Percentiles rank a stretch among this genome's conserved stretches.
phyloP scores from a whole-genome alignment of 768 basidiomycete genomes.

The Mycena albidolilacea region DNA sequence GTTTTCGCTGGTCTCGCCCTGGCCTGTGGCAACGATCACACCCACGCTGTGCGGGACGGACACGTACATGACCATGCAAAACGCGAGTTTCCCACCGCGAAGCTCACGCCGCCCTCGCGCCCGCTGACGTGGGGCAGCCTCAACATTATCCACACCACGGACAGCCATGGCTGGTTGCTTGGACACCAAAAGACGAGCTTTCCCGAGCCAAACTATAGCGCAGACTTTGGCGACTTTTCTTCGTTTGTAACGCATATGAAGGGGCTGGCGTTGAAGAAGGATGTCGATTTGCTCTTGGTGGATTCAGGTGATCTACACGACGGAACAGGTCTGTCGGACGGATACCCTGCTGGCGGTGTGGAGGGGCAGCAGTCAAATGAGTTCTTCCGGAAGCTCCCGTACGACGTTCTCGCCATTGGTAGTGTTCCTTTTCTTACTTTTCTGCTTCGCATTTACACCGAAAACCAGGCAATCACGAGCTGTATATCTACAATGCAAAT shows the following conservation, averaged over 20 bases:
- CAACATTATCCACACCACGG: slow-evolving; percentile 81
- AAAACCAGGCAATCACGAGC: slow-evolving; percentile 69
- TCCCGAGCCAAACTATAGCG: slow-evolving; percentile 85
- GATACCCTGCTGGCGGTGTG: slow-evolving; percentile 76
- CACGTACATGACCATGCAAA: slow-evolving; percentile 50
- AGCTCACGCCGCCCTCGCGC: slow-evolving; percentile 64
- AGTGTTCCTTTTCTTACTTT: background rate
- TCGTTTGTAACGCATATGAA: slow-evolving; percentile 93
- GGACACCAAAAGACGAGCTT: slow-evolving; percentile 84
- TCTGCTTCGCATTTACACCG: background rate
- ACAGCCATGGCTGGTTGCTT: slow-evolving; percentile 82
- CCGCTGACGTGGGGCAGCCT: slow-evolving; percentile 78
- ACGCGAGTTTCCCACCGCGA: slow-evolving; percentile 56
- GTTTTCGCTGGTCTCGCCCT: slow-evolving; percentile 61
- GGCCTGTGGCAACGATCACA: slow-evolving; percentile 38
- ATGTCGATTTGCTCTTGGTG: slow-evolving; percentile 87
- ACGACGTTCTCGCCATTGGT: slow-evolving; percentile 85
- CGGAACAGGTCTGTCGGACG: slow-evolving; percentile 85
- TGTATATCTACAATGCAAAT: slow-evolving; percentile 37
- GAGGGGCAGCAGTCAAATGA: slow-evolving; percentile 69
- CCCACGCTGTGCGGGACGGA: slow-evolving; percentile 39
- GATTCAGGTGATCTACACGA: slow-evolving; percentile 88
- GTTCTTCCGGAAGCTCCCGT: slow-evolving; percentile 68
- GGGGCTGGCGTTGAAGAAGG: slow-evolving; percentile 73
- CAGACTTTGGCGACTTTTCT: slow-evolving; percentile 85